phyloP scores from a whole-genome alignment of 139 green algal genomes.

The Desmodesmus armatus region DNA sequence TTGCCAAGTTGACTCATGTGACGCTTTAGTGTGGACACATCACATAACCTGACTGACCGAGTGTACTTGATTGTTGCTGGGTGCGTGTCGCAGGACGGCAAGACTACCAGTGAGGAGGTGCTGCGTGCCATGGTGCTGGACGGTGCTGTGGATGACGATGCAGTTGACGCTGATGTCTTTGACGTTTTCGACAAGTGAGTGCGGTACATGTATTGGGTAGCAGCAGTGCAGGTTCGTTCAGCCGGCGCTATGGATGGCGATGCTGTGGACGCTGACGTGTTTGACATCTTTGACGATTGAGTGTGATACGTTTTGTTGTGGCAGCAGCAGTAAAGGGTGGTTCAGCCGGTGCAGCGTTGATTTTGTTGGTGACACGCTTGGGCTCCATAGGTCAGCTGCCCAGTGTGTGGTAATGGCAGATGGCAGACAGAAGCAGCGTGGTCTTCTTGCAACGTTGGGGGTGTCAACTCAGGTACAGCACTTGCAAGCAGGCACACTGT shows the following conservation, averaged over 20 bases:
- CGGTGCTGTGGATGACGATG: constrained; percentile 50
- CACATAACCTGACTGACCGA: no score
- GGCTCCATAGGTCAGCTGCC: no score
- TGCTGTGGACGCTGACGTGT: constrained; percentile 52
- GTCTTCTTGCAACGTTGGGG: no score
- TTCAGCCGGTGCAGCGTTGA: constrained; percentile 45
- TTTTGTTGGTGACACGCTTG: background rate
- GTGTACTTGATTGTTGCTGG: no score
- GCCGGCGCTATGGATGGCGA: constrained; percentile 53
- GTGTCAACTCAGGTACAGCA: no score
- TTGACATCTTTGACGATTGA: constrained; percentile 54
- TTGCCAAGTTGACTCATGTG: no score
- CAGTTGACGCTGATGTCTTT: constrained; percentile 52
- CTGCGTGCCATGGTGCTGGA: constrained; percentile 58
- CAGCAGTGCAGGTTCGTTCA: no score
- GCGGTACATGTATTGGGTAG: background rate
- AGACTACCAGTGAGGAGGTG: constrained; percentile 58
- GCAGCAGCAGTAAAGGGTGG: no score
- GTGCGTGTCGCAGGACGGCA: constrained; percentile 41
- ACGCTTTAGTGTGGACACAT: no score
- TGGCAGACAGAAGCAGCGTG: no score
- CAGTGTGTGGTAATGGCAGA: no score
- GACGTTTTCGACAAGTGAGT: constrained; percentile 53
- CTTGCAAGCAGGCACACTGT: no score
- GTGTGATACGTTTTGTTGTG: background rate